Conservation (phyloP, 345 rosid species). For the Aegle marmelos region DNA sequence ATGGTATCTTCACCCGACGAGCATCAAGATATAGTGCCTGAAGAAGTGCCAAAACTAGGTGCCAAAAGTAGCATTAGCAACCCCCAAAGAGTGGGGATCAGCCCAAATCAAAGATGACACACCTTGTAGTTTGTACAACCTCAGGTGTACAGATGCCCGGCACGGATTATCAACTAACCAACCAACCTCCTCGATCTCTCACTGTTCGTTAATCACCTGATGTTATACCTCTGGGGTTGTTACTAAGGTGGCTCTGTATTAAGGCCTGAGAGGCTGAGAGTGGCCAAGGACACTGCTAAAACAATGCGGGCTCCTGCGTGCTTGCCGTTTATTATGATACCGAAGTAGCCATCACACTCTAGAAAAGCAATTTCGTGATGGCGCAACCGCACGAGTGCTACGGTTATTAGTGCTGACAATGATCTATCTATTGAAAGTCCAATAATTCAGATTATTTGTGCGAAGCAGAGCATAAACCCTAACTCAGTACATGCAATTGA, state of each 20-base stretch:
- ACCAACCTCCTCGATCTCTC: background rate
- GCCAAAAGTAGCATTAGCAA: background rate
- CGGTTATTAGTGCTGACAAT: background rate
- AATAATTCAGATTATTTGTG: background rate
- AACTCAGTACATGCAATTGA: background rate
- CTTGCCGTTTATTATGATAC: slow-evolving; percentile 4
- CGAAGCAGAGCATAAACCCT: background rate
- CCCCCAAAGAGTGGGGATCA: slow-evolving; percentile 3
- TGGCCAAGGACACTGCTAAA: background rate
- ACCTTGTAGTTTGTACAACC: background rate
- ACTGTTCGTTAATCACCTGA: background rate
- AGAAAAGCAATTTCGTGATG: background rate
- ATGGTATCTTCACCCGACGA: background rate
- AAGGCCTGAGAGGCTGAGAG: background rate
- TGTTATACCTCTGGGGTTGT: background rate
- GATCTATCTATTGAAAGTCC: background rate
- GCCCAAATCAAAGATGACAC: background rate
- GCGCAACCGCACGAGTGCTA: background rate
- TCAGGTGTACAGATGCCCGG: background rate
- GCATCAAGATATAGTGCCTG: background rate
- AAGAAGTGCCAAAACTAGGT: slow-evolving; percentile 4
- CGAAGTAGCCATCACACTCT: background rate
- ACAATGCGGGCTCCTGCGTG: slow-evolving; percentile 1
- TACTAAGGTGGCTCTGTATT: background rate
- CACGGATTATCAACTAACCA: background rate